phyloP scores from a whole-genome alignment of 176 grass and related monocot species.

The Aegilops umbellulata region DNA sequence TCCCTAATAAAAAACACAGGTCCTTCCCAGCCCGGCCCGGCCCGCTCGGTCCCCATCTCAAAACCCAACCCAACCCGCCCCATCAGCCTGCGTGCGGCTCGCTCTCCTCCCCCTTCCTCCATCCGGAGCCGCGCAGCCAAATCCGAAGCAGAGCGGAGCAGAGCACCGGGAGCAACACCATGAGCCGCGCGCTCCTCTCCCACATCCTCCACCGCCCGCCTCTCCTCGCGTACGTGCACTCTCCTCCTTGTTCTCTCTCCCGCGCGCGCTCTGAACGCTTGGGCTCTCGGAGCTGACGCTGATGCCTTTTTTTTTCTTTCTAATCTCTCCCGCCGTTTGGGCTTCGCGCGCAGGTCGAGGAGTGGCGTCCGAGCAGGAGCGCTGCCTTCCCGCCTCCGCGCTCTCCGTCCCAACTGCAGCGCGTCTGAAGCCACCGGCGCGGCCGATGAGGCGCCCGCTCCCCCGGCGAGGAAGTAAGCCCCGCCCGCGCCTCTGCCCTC shows the following conservation, averaged over 20 bases:
- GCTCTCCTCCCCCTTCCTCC: constrained; percentile 7
- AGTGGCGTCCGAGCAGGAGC: constrained; percentile 27
- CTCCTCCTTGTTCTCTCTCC: not conserved
- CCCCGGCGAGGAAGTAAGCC: constrained; percentile 39
- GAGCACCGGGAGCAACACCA: constrained; percentile 22
- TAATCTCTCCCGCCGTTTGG: not conserved
- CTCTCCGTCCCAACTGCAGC: constrained; percentile 40
- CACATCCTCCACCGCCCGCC: constrained; percentile 52
- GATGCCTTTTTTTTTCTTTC: not conserved
- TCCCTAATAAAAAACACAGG: too few species aligned
- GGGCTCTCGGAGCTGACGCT: not conserved
- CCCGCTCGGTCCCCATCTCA: not conserved
- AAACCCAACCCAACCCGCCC: not conserved
- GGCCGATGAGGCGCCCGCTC: constrained; percentile 28
- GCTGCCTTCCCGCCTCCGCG: constrained; percentile 12
- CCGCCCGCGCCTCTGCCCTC: not conserved
- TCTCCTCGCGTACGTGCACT: constrained; percentile 33
- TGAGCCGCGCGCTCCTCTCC: constrained; percentile 55
- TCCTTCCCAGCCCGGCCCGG: not conserved
- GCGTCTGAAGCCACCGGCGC: not conserved
- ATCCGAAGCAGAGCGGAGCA: constrained; percentile 17
- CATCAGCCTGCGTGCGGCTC: constrained; percentile 24
- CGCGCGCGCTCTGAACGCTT: not conserved
- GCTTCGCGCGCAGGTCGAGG: constrained; percentile 31
- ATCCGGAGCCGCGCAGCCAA: constrained; percentile 31